These are phyloP conservation scores for Exophiala spinifera DNA, from an alignment of 2,329 filamentous ascomycete species.

Conservation along the genomic window DNA sequence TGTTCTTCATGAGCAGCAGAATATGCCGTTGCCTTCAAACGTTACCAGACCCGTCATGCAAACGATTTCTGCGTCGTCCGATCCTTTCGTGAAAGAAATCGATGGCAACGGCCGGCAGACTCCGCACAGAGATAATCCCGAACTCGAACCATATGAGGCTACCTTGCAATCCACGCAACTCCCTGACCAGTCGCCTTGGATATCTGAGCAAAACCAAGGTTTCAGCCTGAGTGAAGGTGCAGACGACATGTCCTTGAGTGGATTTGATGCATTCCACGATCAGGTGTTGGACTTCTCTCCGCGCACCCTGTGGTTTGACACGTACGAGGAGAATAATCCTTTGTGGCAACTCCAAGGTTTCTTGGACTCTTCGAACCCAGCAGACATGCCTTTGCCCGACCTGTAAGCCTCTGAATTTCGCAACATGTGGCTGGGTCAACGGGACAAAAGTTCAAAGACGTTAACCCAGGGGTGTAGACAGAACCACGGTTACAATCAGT, in stretches of 20 bases:
- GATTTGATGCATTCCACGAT: not conserved
- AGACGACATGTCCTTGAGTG: not conserved
- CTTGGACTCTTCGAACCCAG: not conserved
- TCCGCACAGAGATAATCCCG: not conserved
- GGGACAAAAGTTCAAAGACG: too few species aligned
- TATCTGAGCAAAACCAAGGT: not conserved
- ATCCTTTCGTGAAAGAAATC: not conserved
- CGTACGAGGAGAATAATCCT: slow-evolving; percentile 2
- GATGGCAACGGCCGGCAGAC: not conserved
- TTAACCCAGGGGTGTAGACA: too few species aligned
- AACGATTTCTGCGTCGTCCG: not conserved
- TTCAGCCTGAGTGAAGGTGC: not conserved
- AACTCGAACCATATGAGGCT: not conserved
- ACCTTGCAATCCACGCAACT: not conserved
- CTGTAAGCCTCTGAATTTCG: not conserved
- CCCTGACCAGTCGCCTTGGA: not conserved
- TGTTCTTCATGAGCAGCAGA: not conserved
- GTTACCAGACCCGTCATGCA: not conserved
- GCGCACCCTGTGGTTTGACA: slow-evolving; percentile 4
- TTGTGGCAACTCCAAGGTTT: not conserved
- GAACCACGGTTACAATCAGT: too few species aligned
- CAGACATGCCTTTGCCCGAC: not conserved
- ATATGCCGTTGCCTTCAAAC: not conserved
- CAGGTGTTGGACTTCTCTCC: slow-evolving; percentile 1
- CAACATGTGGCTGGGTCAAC: not conserved